Conservation (phyloP, 2,329 filamentous ascomycete genomes). For the Penicillium corylophilum region DNA sequence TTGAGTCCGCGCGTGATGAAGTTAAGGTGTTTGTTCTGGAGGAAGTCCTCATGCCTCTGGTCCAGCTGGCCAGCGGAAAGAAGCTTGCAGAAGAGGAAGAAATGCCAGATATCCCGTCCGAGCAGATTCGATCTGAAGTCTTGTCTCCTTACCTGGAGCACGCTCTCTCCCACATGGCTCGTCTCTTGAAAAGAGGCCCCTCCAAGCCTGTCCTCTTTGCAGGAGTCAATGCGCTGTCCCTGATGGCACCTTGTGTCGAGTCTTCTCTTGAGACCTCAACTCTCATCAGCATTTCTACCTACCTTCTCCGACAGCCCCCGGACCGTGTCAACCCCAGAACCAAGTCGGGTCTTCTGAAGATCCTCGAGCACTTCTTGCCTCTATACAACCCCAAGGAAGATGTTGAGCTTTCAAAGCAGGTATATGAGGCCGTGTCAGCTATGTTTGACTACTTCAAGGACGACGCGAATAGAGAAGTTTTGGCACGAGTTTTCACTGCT, state of each 20-base stretch:
- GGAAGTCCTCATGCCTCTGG: constrained; percentile 68
- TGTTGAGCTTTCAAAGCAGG: constrained; percentile 57
- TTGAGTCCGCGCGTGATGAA: constrained; percentile 76
- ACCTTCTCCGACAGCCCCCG: constrained; percentile 80
- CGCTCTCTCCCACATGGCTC: constrained; percentile 58
- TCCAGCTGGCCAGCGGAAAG: constrained; percentile 58
- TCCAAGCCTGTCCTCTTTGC: constrained; percentile 75
- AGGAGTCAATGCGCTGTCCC: constrained; percentile 75
- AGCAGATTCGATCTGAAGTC: constrained; percentile 37
- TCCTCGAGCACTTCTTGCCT: constrained; percentile 77
- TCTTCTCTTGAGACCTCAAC: constrained; percentile 65
- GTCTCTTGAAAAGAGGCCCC: constrained; percentile 56
- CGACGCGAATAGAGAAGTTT: constrained; percentile 67
- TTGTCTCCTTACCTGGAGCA: constrained; percentile 61
- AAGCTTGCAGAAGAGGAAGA: constrained; percentile 53
- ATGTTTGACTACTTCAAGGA: constrained; percentile 92
- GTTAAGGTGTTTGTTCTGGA: constrained; percentile 80
- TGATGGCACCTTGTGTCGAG: constrained; percentile 68
- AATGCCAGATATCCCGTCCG: constrained; percentile 40
- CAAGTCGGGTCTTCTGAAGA: constrained; percentile 76
- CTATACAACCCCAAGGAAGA: constrained; percentile 60
- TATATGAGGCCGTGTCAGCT: constrained; percentile 73
- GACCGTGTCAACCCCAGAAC: constrained; percentile 77
- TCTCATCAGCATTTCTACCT: constrained; percentile 75
- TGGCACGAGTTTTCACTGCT: constrained; percentile 71